Conservation (phyloP, 441 rosid species). For the Euphorbia schlechtendalii region DNA sequence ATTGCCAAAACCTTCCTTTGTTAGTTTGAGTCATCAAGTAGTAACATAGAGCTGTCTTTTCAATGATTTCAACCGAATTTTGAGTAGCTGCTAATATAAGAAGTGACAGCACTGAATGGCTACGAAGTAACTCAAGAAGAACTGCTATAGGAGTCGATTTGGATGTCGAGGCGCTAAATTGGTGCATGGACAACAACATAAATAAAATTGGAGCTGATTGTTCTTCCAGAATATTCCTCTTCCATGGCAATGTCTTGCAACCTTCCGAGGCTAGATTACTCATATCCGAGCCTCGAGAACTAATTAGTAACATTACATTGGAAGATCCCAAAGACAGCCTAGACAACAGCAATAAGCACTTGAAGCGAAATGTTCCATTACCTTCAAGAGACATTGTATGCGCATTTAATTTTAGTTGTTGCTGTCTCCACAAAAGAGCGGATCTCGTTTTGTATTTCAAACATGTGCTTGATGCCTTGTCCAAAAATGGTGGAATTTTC, state of each 20-base stretch:
- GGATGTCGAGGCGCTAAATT: slow-evolving; percentile 72
- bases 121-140: slow-evolving; percentile 52
- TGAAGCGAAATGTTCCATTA: slow-evolving; percentile 26
- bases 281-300: slow-evolving; percentile 39
- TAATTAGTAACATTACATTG: slow-evolving; percentile 35
- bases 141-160: slow-evolving; percentile 86
- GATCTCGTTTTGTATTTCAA: slow-evolving; percentile 71
- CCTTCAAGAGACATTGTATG: slow-evolving; percentile 80
- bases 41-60: background rate
- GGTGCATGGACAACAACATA: slow-evolving; percentile 75
- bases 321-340: slow-evolving; percentile 19
- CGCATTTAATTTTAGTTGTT: slow-evolving; percentile 86
- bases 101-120: slow-evolving; percentile 76
- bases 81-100: background rate
- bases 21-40: background rate
- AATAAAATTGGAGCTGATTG: slow-evolving; percentile 56
- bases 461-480: slow-evolving; percentile 49
- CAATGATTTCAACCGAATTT: background rate
- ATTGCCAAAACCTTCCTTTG: background rate
- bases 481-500: slow-evolving; percentile 60
- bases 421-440: slow-evolving; percentile 70
- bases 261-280: slow-evolving; percentile 61
- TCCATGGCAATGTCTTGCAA: slow-evolving; percentile 73
- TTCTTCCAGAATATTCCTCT: slow-evolving; percentile 67
- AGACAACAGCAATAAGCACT: slow-evolving; percentile 11